Evolutionary conservation across 805 yeast species (phyloP).

Genomic region (Jamesozyma rosinii): DNA sequence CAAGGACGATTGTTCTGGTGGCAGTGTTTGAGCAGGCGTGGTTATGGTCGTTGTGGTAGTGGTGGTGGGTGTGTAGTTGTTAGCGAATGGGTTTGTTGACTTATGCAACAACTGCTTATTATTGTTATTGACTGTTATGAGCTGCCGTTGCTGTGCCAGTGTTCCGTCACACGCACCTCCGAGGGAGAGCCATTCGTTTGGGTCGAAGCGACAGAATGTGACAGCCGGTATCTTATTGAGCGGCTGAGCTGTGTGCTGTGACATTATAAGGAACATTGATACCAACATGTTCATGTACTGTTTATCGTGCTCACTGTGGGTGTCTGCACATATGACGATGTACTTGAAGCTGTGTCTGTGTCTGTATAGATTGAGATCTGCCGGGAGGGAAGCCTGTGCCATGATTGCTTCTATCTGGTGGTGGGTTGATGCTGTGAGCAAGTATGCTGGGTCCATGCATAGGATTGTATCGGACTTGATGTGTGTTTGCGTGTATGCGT

Average conservation of each 20-base stretch:
- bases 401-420: background rate
- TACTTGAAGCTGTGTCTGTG: background rate
- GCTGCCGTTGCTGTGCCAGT: background rate
- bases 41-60: too few species aligned
- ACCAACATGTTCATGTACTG: background rate
- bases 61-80: too few species aligned
- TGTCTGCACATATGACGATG: background rate
- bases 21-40: too few species aligned
- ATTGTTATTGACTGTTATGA: background rate
- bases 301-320: background rate
- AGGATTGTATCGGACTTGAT: background rate
- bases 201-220: background rate
- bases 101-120: background rate
- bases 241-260: background rate
- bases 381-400: constrained; percentile 9
- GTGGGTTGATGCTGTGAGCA: background rate
- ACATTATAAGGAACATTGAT: background rate
- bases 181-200: background rate
- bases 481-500: background rate
- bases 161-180: background rate
- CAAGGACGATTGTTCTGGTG: too few species aligned
- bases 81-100: background rate
- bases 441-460: background rate
- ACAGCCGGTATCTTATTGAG: background rate
- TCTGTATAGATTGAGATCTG: background rate